Evolutionary conservation across 352 stramenopile species (phyloP), one percentile per base, ranked within the genome.

Genomic region (Phytophthora citrophthora): DNA sequence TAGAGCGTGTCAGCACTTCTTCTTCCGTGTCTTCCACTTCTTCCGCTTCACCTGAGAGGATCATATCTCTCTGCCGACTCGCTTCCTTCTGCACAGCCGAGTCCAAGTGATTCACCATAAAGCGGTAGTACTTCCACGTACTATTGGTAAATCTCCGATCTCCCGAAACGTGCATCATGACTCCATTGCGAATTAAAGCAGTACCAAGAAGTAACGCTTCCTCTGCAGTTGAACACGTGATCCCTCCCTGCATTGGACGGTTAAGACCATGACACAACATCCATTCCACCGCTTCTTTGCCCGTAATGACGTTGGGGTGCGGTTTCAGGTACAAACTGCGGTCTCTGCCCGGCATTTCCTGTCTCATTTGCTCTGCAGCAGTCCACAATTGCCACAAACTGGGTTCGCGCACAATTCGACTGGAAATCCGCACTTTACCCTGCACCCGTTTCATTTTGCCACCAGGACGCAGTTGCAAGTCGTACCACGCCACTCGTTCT

Each of bases 41-140:
- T 66, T 94, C 86, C 11, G 81, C 83, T 41, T 94, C 79, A 10
- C 83, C 86, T 1, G 83, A 90, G 2, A 94, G 62, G 31, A 94
- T 77, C 63, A 91, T 76, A 49, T 77, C 74, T 12, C 81, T 76
- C 63, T 91, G 81, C 40, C 73, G 67, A 51, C 76, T 71, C 23
- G 61, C 71, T 15, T 93, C 82, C 23, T 77, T 76, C 31, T 88
- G 78, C 31, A 70, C 51, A 4, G 51, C 31, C 4, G 70, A 29
- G 50, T 96, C 88, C 46, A 93, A 66, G 43, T 96, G 83, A 48
- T 90, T 79, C 5, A 96, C 84, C 40, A 77, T 86, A 64, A 96
- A 96, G 3, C 88, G 86, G 60, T 96, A 96, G 53, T 96, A 96
- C 56, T 93, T 94, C 81, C 84, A 94, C 50, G 84, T 88, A 53